A percentile compares a stretch with the other conserved stretches of the same genome.
These are phyloP conservation scores for Chrysochromulina tobinii DNA, from an alignment of 78 protist genomes.

Conservation along the genomic window DNA sequence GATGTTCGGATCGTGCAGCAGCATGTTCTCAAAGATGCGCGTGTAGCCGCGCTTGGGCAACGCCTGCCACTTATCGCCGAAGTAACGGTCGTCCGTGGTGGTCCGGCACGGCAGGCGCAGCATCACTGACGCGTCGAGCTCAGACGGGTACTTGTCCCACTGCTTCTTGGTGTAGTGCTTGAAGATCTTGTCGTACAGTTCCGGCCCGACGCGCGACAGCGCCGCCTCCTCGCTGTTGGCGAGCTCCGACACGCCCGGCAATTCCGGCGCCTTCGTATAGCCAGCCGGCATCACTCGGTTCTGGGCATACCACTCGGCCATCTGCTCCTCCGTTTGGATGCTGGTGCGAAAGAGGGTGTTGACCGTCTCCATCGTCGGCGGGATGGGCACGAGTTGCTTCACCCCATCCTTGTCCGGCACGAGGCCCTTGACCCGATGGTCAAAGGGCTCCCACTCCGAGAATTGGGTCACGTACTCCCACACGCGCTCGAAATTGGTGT, in stretches of 20 bases:
- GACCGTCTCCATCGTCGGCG: slow-evolving; percentile 31
- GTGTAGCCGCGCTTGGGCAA: slow-evolving; percentile 36
- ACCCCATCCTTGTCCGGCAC: slow-evolving; percentile 49
- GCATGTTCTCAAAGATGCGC: slow-evolving; percentile 47
- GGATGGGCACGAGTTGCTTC: slow-evolving; percentile 42
- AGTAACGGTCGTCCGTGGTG: slow-evolving; percentile 45
- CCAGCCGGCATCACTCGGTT: slow-evolving; percentile 14
- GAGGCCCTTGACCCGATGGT: slow-evolving; percentile 35
- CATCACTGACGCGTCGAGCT: slow-evolving; percentile 52
- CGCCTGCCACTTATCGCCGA: slow-evolving; percentile 39
- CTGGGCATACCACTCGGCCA: slow-evolving; percentile 39
- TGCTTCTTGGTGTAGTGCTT: slow-evolving; percentile 62
- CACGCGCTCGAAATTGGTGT: slow-evolving; percentile 49
- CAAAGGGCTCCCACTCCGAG: slow-evolving; percentile 35
- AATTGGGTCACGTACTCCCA: slow-evolving; percentile 27
- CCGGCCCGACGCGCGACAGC: slow-evolving; percentile 51
- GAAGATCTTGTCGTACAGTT: slow-evolving; percentile 52
- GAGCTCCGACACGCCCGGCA: slow-evolving; percentile 3
- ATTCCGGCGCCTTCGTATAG: slow-evolving; percentile 15
- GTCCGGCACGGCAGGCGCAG: slow-evolving; percentile 49
- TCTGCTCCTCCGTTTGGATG: slow-evolving; percentile 33
- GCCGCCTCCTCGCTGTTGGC: slow-evolving; percentile 35
- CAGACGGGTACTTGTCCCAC: slow-evolving; percentile 59
- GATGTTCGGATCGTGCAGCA: slow-evolving; percentile 32
- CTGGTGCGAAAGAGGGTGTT: slow-evolving; percentile 11